Evolutionary conservation across 2,329 filamentous ascomycete species (phyloP).

Genomic region (Zasmidium angulare): DNA sequence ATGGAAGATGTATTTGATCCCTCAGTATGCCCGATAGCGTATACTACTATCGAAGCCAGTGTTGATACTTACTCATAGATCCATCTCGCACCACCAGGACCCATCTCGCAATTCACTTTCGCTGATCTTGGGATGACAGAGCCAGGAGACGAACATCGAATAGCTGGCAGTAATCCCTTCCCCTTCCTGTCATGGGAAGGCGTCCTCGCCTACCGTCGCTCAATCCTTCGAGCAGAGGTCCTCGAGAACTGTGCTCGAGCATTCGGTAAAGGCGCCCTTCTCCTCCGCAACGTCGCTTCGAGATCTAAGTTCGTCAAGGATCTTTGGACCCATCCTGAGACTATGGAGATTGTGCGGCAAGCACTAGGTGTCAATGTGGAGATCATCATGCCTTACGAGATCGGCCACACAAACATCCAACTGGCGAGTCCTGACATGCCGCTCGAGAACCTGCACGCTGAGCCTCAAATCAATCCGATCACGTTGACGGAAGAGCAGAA

Average conservation of each 20-base stretch:
- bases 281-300: not conserved
- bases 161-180: not conserved
- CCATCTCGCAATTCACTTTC: not conserved
- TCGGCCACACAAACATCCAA: constrained; percentile 4
- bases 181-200: not conserved
- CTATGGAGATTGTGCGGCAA: not conserved
- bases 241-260: not conserved
- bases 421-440: not conserved
- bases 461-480: not conserved
- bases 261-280: not conserved
- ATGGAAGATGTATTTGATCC: not conserved
- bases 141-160: not conserved
- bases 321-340: constrained; percentile 3
- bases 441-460: not conserved
- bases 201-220: not conserved
- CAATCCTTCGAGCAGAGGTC: not conserved
- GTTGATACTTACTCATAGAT: not conserved
- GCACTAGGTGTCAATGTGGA: not conserved
- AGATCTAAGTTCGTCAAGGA: constrained; percentile 2
- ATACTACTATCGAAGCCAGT: not conserved
- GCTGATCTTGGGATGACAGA: not conserved
- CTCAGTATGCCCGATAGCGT: not conserved
- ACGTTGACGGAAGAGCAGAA: not conserved
- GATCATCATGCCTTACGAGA: constrained; percentile 4
- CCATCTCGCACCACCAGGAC: not conserved